Conservation (phyloP, 2,329 filamentous ascomycete genomes). For the Blastomyces gilchristii region DNA sequence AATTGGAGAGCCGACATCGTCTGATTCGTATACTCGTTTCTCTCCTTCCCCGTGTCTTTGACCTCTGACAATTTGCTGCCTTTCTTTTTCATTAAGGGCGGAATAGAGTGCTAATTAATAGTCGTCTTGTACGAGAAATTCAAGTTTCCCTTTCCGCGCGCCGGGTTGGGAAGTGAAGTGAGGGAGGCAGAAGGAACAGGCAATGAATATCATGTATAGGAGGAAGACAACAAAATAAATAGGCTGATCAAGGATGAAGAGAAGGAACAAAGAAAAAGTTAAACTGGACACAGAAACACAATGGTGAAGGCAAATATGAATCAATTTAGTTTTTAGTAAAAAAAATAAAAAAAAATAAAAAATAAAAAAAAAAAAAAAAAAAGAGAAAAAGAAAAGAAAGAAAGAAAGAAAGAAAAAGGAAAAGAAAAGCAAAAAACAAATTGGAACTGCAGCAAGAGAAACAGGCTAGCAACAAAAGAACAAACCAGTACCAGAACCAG, state of each 20-base stretch:
- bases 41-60: neutral
- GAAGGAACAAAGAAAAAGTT: neutral
- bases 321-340: neutral
- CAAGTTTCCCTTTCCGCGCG: too few relatives aligned
- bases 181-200: neutral
- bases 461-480: too few relatives aligned
- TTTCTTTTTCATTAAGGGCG: neutral
- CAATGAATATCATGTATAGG: neutral
- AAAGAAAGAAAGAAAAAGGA: too few relatives aligned
- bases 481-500: neutral
- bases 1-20: slow-evolving; percentile 1
- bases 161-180: neutral
- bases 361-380: too few relatives aligned
- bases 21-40: neutral
- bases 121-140: neutral
- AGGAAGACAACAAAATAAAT: neutral
- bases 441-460: neutral
- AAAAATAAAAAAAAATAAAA: too few relatives aligned
- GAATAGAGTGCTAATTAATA: neutral
- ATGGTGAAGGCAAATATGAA: neutral
- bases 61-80: neutral
- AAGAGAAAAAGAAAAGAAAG: too few relatives aligned
- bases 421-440: too few relatives aligned
- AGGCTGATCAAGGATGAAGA: neutral
- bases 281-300: neutral